Percentiles rank a stretch among this genome's conserved stretches.
Conservation (phyloP, 140 eudicot genomes). For the Cichorium intybus region DNA sequence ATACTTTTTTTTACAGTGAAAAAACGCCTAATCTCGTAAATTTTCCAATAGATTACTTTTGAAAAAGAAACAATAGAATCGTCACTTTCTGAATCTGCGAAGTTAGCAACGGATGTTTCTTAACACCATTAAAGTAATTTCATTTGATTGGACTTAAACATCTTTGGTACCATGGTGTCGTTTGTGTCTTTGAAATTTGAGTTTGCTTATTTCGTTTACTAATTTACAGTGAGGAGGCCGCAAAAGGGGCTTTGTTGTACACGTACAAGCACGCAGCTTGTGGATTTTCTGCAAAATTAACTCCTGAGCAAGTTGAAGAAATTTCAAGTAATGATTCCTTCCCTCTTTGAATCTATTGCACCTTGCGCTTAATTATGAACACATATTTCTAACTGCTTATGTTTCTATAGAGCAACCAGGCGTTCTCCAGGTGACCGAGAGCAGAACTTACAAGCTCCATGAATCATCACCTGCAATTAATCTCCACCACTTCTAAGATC, state of each 20-base stretch:
- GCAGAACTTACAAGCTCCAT: conserved; percentile 27
- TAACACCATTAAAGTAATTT: not conserved
- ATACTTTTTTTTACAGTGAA: not conserved
- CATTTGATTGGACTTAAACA: not conserved
- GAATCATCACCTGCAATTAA: conserved; percentile 23
- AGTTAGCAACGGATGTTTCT: not conserved
- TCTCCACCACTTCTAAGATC: conserved; percentile 18
- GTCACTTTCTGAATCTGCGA: not conserved
- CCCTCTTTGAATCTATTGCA: conserved; percentile 1
- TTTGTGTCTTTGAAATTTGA: not conserved
- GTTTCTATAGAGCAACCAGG: conserved; percentile 31
- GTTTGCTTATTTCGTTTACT: conserved; percentile 4
- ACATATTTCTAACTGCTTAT: not conserved
- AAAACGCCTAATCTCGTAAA: no score
- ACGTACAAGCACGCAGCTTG: conserved; percentile 89
- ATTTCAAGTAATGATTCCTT: conserved; percentile 59
- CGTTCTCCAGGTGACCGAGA: conserved; percentile 32
- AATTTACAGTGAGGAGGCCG: conserved; percentile 81
- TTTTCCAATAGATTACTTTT: no score
- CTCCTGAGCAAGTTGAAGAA: conserved; percentile 77
- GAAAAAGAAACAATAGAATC: not conserved
- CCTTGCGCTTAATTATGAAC: not conserved
- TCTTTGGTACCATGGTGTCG: not conserved
- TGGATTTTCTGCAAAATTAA: conserved; percentile 93
- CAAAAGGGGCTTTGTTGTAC: conserved; percentile 76